Conservation (phyloP, 2,329 filamentous ascomycete species). For the Westerdykella sp. region DNA sequence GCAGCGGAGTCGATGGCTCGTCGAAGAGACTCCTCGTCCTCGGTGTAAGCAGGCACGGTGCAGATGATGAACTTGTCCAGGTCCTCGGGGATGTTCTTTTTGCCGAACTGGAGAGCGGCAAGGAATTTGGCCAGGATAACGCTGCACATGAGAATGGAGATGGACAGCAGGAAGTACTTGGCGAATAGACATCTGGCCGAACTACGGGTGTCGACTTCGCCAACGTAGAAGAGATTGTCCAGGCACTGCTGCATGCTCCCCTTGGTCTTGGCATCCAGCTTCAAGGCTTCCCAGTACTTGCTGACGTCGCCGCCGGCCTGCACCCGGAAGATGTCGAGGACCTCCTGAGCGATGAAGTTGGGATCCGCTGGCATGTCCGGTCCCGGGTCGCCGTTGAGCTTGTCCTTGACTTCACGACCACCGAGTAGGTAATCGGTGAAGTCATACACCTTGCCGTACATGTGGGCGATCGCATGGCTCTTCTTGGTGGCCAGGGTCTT, state of each 20-base stretch:
- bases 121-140: constrained; percentile 96
- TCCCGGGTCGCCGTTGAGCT: constrained; percentile 38
- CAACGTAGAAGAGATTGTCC: constrained; percentile 91
- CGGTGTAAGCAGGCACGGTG: constrained; percentile 95
- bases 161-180: constrained; percentile 78
- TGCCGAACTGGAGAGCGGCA: constrained; percentile 87
- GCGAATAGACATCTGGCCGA: constrained; percentile 81
- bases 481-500: constrained; percentile 58
- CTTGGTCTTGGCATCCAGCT: constrained; percentile 52
- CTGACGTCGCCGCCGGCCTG: constrained; percentile 73
- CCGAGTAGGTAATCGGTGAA: constrained; percentile 75
- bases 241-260: constrained; percentile 72
- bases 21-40: constrained; percentile 94
- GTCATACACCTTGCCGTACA: constrained; percentile 79
- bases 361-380: constrained; percentile 40
- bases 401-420: constrained; percentile 60
- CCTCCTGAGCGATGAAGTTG: constrained; percentile 73
- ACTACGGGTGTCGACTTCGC: constrained; percentile 83
- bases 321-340: constrained; percentile 71
- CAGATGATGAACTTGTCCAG: constrained; percentile 98
- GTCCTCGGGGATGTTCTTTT: constrained; percentile 87
- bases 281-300: constrained; percentile 71
- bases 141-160: constrained; percentile 71
- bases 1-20: constrained; percentile 96
- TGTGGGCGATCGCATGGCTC: constrained; percentile 64